Base-by-base conservation (phyloP, 2,329 filamentous ascomycete species). In the Ceratocystis cubensis region DNA sequence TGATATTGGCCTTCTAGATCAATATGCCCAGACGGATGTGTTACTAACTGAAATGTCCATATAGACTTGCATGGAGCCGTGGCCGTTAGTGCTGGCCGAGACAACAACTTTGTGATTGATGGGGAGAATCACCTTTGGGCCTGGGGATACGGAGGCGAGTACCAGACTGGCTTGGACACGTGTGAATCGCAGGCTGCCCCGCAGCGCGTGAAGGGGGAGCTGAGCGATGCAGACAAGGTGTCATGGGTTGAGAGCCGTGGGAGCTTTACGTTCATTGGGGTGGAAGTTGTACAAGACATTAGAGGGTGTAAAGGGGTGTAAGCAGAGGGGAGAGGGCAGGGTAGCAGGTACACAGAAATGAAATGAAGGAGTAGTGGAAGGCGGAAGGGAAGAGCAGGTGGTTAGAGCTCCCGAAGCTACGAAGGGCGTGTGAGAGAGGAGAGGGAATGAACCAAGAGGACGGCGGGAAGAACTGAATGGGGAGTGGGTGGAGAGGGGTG, bases 211-310 rank as follows among this genome's bases (percentile, higher is more conserved):
- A 45, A 25, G 59, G 66, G 63, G 7, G 44, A 59, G 37, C 25
- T 65, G 17, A 37, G 50, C 7, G 37, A 56, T 15, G 48, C 48
- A 5, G 56, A 37, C n/a, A 45, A 57, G 46, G 64, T 68, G 13
- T 8, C 37, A 6, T 68, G 66, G 66, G 66, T 65, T 37, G 57
- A 68, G 37, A 65, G 63, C 22, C 56, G 66, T 13, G 57, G 63
- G 10, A 63, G 63, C 22, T 50, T 65, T 45, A 68, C 66, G 37
- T 68, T 68, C 30, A 68, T 68, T 45, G 66, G 66, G 5, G 64
- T 65, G 13, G 45, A 44, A 20, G 64, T n/a, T 20, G 22, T 33
- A 59, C 15, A 45, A 46, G 20, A 13, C 30, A 33, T 33, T 7
- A 6, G 5, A 13, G 20, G n/a, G 41, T 4, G n/a, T 20, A 25